These are phyloP conservation scores for Metarhizium humberi DNA, from an alignment of 2,329 filamentous ascomycete genomes.

Conservation along the genomic window DNA sequence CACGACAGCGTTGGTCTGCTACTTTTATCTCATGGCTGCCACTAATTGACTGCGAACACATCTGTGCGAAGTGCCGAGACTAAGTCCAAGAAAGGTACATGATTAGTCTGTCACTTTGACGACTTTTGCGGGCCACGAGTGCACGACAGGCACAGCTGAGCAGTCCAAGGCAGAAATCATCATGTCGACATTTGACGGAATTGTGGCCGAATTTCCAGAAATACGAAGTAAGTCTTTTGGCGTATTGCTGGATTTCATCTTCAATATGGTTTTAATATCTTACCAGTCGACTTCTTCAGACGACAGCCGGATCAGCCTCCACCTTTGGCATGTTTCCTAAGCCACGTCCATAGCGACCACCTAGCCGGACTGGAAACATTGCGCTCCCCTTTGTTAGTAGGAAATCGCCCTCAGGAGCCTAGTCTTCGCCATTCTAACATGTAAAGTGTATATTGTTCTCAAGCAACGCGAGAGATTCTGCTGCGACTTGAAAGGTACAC, in stretches of 20 bases:
- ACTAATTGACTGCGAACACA: neutral
- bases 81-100: neutral
- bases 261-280: neutral
- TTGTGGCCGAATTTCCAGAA: conserved; percentile 67
- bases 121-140: neutral
- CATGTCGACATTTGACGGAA: conserved; percentile 73
- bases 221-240: conserved; percentile 48
- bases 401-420: neutral
- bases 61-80: neutral
- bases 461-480: conserved; percentile 72
- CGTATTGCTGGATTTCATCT: neutral
- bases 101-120: neutral
- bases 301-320: conserved; percentile 40
- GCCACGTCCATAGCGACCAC: conserved; percentile 89
- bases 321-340: conserved; percentile 78
- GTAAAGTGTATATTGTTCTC: conserved; percentile 71
- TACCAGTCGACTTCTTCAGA: conserved; percentile 72
- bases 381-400: conserved; percentile 58
- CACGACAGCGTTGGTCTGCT: neutral
- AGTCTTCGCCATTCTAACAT: neutral
- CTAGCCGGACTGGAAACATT: conserved; percentile 70
- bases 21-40: neutral
- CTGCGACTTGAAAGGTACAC: conserved; percentile 70
- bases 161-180: neutral
- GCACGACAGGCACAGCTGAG: no score